These are phyloP conservation scores for Bretschneidera sinensis DNA, from an alignment of 345 rosid genomes.

Conservation along the genomic window DNA sequence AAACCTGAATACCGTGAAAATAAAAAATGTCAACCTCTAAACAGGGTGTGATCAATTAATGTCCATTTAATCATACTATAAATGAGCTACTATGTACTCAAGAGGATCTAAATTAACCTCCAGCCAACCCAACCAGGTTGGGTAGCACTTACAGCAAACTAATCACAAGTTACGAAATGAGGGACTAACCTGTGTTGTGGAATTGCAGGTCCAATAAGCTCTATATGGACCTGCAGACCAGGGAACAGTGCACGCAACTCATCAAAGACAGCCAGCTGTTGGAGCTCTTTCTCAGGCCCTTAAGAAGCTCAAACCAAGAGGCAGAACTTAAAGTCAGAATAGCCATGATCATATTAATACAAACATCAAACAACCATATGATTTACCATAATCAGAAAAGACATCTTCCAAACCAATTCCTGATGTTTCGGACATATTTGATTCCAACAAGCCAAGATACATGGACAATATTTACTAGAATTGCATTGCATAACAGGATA, in stretches of 20 bases:
- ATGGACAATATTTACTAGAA: background rate
- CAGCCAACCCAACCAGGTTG: background rate
- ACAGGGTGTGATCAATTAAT: background rate
- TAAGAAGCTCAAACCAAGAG: conserved; percentile 25
- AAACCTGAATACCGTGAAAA: background rate
- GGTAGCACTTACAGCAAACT: background rate
- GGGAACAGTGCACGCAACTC: conserved; percentile 82
- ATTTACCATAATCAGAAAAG: no score
- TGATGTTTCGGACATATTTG: background rate
- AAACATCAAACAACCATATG: background rate
- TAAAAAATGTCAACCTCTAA: background rate
- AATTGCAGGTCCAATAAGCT: conserved; percentile 79
- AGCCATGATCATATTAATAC: background rate
- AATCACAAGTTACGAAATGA: background rate
- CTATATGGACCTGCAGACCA: conserved; percentile 48
- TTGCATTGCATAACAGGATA: background rate
- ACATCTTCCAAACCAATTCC: background rate
- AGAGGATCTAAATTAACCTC: background rate
- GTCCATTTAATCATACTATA: background rate
- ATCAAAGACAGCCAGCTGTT: conserved; percentile 71
- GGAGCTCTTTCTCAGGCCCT: conserved; percentile 97
- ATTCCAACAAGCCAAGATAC: background rate
- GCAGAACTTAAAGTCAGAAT: conserved; percentile 1
- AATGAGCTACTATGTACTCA: background rate
- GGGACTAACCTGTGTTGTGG: conserved; percentile 55